phyloP scores from a whole-genome alignment of 805 yeast genomes.

The Yamadazyma endophytica region DNA sequence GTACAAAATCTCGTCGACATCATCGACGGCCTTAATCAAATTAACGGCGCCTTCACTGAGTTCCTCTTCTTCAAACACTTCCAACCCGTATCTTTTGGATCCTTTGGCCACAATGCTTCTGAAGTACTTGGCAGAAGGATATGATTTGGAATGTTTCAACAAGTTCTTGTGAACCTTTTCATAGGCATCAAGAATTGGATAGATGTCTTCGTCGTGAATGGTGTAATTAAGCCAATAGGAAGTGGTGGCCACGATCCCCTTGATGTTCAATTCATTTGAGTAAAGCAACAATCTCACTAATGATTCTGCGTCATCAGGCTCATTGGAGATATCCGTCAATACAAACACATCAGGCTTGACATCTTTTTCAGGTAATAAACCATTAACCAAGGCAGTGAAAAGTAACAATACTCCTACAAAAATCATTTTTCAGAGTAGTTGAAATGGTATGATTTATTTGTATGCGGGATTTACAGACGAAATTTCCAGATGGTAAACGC shows the following conservation, averaged over 20 bases:
- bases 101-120: constrained; percentile 19
- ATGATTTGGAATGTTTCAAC: constrained; percentile 18
- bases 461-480: too few relatives aligned
- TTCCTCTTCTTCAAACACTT: constrained; percentile 10
- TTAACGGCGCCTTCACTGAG: constrained; percentile 20
- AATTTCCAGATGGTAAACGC: too few relatives aligned
- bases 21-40: constrained; percentile 19
- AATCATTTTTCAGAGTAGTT: too few relatives aligned
- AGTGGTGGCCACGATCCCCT: constrained; percentile 28
- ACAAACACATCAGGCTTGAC: constrained; percentile 22
- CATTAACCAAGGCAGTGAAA: neutral
- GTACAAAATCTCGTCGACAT: constrained; percentile 13
- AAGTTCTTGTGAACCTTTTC: constrained; percentile 18
- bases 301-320: constrained; percentile 12
- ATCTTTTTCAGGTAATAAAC: constrained; percentile 12
- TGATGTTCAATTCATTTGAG: constrained; percentile 21
- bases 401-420: too few relatives aligned
- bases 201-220: constrained; percentile 23
- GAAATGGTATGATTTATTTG: too few relatives aligned
- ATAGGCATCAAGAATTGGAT: constrained; percentile 26
- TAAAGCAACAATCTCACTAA: constrained; percentile 24
- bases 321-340: constrained; percentile 25
- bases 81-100: constrained; percentile 19
- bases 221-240: constrained; percentile 27
- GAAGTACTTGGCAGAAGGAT: constrained; percentile 21